A percentile compares a stretch with the other conserved stretches of the same genome.
These are phyloP conservation scores for Umbelopsis isabellina DNA, from an alignment of 192 early-diverging fungal species.

Conservation along the genomic window DNA sequence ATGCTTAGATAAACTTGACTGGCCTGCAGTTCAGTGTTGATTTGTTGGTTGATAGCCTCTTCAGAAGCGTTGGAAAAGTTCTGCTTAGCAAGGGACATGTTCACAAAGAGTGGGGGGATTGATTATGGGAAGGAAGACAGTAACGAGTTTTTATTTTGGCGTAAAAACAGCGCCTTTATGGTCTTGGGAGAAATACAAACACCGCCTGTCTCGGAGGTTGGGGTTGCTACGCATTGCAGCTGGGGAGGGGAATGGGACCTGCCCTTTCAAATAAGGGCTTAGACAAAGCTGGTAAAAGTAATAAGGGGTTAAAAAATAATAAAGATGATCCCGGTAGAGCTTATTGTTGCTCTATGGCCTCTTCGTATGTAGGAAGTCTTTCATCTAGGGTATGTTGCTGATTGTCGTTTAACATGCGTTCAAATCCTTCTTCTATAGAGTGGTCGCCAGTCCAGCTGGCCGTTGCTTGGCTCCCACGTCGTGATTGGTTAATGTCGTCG, in stretches of 20 bases:
- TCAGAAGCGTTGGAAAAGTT: constrained; percentile 55
- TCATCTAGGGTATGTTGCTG: background rate
- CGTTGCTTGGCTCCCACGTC: constrained; percentile 13
- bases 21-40: constrained; percentile 63
- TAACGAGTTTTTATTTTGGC: background rate
- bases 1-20: constrained; percentile 60
- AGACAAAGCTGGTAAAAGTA: too few relatives aligned
- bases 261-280: too few relatives aligned
- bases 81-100: constrained; percentile 57
- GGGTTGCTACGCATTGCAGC: too few relatives aligned
- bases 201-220: too few relatives aligned
- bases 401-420: background rate
- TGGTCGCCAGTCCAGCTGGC: constrained; percentile 11
- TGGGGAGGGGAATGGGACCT: too few relatives aligned
- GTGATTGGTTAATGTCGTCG: background rate
- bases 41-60: constrained; percentile 60
- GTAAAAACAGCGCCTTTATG: constrained; percentile 16
- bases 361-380: constrained; percentile 9
- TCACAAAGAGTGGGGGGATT: constrained; percentile 9
- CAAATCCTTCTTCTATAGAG: background rate
- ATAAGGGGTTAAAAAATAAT: too few relatives aligned
- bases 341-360: background rate
- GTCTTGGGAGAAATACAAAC: too few relatives aligned
- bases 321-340: too few relatives aligned
- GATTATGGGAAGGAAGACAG: background rate